Conservation (phyloP, 441 rosid genomes). For the Bruguiera hainesii region DNA sequence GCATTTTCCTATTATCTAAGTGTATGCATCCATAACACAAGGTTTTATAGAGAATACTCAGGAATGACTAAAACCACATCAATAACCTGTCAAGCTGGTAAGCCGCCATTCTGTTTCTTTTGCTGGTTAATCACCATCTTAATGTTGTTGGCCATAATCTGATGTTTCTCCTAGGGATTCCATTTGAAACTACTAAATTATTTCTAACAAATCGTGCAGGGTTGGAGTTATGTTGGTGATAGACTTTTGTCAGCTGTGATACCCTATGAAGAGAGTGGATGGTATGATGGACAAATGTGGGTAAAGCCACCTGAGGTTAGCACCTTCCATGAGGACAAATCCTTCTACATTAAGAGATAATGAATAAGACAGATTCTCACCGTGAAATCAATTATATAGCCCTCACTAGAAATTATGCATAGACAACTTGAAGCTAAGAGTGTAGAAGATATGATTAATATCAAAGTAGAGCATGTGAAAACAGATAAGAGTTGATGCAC, state of each 20-base stretch:
- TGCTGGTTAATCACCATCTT: not conserved
- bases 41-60: not conserved
- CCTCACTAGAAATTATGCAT: no score
- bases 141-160: not conserved
- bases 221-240: constrained; percentile 97
- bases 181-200: not conserved
- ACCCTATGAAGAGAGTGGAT: constrained; percentile 95
- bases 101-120: not conserved
- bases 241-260: constrained; percentile 92
- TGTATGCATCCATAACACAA: not conserved
- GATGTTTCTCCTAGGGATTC: not conserved
- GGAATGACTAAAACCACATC: not conserved
- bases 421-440: no score
- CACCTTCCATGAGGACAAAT: no score
- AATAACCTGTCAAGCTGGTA: not conserved
- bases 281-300: constrained; percentile 99
- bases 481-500: no score
- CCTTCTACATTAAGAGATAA: no score
- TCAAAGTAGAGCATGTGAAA: no score
- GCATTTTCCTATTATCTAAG: no score
- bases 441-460: no score
- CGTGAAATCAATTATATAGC: not conserved
- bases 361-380: not conserved
- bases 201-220: constrained; percentile 38
- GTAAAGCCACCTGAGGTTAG: constrained; percentile 96